Conservation (phyloP, 768 basidiomycete species). For the Agrocybe pediades region DNA sequence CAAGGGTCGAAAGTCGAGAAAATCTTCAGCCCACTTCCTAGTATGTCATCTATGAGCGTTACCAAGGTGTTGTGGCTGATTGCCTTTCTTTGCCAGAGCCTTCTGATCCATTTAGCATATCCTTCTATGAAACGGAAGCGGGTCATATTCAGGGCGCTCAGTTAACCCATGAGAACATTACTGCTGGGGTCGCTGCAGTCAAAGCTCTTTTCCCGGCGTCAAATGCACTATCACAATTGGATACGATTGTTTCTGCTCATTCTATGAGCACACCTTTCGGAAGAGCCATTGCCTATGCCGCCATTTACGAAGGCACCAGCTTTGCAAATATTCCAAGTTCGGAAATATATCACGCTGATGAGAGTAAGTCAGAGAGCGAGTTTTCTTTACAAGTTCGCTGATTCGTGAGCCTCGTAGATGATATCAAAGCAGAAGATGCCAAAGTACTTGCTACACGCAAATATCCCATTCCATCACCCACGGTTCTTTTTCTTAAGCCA, state of each 20-base stretch:
- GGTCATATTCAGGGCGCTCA: constrained; percentile 62
- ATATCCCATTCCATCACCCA: constrained; percentile 72
- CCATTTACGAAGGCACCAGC: constrained; percentile 73
- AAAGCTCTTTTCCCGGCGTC: constrained; percentile 77
- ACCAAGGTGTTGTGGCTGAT: background rate
- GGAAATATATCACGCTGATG: constrained; percentile 47
- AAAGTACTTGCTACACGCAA: constrained; percentile 27
- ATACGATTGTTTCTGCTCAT: constrained; percentile 78
- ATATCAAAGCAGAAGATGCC: constrained; percentile 12
- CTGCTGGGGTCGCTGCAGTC: constrained; percentile 83
- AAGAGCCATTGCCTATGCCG: constrained; percentile 76
- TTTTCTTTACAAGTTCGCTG: background rate
- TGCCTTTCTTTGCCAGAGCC: constrained; percentile 46
- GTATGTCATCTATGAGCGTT: constrained; percentile 39
- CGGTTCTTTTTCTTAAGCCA: constrained; percentile 74
- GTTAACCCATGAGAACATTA: constrained; percentile 83
- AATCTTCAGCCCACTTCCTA: constrained; percentile 46
- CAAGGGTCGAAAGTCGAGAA: constrained; percentile 57
- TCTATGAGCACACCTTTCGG: constrained; percentile 78
- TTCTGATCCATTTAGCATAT: constrained; percentile 65
- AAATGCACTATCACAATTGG: constrained; percentile 65
- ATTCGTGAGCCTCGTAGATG: constrained; percentile 4
- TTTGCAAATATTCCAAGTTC: constrained; percentile 68
- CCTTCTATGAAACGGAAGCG: constrained; percentile 57
- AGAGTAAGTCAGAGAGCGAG: constrained; percentile 34